A percentile compares a stretch with the other conserved stretches of the same genome.
phyloP scores from a whole-genome alignment of 208 protist genomes.

The Leishmania turanica region DNA sequence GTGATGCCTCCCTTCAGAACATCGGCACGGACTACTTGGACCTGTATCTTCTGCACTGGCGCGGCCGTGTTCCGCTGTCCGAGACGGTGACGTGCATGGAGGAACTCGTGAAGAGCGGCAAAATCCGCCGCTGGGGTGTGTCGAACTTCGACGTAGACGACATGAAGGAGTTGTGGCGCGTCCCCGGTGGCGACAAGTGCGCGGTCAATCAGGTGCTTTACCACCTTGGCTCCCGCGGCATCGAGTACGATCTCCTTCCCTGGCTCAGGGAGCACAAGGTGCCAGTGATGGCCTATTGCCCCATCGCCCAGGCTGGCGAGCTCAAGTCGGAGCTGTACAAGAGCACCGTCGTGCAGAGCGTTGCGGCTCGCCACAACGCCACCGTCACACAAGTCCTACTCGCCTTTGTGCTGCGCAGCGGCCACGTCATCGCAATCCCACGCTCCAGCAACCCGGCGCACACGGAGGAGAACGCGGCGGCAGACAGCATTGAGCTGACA shows the following conservation, averaged over 20 bases:
- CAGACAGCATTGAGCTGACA: constrained; percentile 43
- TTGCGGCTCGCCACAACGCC: constrained; percentile 35
- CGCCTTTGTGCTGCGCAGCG: constrained; percentile 37
- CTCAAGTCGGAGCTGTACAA: constrained; percentile 64
- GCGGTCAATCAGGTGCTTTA: constrained; percentile 84
- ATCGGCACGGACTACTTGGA: constrained; percentile 84
- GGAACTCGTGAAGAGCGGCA: constrained; percentile 65
- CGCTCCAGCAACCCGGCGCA: constrained; percentile 61
- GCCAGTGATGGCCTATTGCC: constrained; percentile 82
- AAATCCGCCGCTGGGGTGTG: constrained; percentile 82
- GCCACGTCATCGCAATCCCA: constrained; percentile 53
- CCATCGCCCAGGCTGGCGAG: constrained; percentile 54
- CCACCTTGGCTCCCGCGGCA: constrained; percentile 80
- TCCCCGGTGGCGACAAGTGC: constrained; percentile 49
- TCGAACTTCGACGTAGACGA: constrained; percentile 81
- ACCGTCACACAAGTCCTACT: constrained; percentile 45
- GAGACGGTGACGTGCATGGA: constrained; percentile 88
- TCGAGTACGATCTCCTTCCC: constrained; percentile 68
- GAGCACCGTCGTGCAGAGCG: constrained; percentile 33
- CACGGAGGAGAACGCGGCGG: constrained; percentile 64
- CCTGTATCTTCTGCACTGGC: constrained; percentile 93
- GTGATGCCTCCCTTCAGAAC: constrained; percentile 57
- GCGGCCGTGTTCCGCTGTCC: constrained; percentile 35
- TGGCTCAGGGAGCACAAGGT: constrained; percentile 55
- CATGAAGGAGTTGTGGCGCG: constrained; percentile 65